These are phyloP conservation scores for Kazachstania martiniae DNA, from an alignment of 805 yeast genomes.

Conservation along the genomic window DNA sequence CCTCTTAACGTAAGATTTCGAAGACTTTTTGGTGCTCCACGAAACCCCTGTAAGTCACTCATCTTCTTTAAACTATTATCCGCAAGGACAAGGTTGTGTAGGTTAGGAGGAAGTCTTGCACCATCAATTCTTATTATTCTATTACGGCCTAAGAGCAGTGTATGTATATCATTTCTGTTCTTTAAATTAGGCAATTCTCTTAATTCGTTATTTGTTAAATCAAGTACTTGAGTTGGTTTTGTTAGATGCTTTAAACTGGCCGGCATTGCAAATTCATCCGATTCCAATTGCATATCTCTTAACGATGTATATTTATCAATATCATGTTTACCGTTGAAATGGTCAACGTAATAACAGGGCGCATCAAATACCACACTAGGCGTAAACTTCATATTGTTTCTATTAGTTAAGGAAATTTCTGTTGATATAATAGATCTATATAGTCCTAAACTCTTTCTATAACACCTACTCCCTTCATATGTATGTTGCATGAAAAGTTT, in stretches of 20 bases:
- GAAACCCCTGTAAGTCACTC: conserved; percentile 33
- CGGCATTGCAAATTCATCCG: conserved; percentile 33
- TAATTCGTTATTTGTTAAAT: conserved; percentile 69
- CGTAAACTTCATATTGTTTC: conserved; percentile 58
- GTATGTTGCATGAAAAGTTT: too few relatives aligned
- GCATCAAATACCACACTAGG: conserved; percentile 40
- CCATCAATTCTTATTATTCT: conserved; percentile 35
- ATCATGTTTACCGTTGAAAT: conserved; percentile 26
- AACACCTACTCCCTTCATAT: too few relatives aligned
- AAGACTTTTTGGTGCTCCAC: conserved; percentile 32
- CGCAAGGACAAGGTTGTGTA: conserved; percentile 42
- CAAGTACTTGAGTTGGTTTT: conserved; percentile 46
- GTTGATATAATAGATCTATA: too few relatives aligned
- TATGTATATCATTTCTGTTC: conserved; percentile 32
- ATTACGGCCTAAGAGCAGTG: conserved; percentile 56
- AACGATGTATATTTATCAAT: conserved; percentile 20
- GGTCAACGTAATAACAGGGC: conserved; percentile 34
- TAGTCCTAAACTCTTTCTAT: too few relatives aligned
- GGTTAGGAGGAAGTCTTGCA: conserved; percentile 18
- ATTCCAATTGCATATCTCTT: conserved; percentile 30
- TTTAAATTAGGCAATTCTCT: conserved; percentile 39
- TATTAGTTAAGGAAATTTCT: too few relatives aligned
- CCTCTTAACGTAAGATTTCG: conserved; percentile 41
- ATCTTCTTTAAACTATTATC: conserved; percentile 45
- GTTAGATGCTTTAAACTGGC: conserved; percentile 32